Base-by-base conservation (phyloP, 495 filamentous ascomycete species). In the Penicillium verhagenii region DNA sequence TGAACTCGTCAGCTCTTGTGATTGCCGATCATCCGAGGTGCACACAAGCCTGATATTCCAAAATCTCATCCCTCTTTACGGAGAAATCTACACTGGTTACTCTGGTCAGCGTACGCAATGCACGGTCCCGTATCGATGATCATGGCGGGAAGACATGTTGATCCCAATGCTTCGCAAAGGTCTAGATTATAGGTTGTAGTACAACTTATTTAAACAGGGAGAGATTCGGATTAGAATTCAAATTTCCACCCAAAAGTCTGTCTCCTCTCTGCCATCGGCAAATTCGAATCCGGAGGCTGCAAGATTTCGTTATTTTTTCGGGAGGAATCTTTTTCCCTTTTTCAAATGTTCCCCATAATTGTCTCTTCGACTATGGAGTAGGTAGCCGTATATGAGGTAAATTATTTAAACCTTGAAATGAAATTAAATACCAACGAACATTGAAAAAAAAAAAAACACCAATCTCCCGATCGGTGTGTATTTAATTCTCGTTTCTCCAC, bases 81-180 rank as follows among this genome's bases (percentile, higher is more conserved):
- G n/a, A n/a, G n/a, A n/a, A n/a, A n/a, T n/a, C n/a, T n/a, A n/a
- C n/a, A n/a, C n/a, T 9, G 6, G 8, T 31, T 31, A 31, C 26
- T 50, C 31, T n/a, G 21, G 11, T 2, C 29, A 14, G 18, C 13
- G 35, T 26, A 24, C 20, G 35, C 18, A 1, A 29, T 51, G 37
- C 55, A 47, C 43, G 35, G 33, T 56, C 45, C 49, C 25, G 25
- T 33, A 43, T 38, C 19, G 45, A 31, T 38, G 58, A 60, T 60
- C 58, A 43, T 24, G 24, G 31, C n/a, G 29, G 20, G 42, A 45
- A 11, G 26, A 48, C 28, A 3, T 40, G 58, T 45, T 54, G 58
- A 57, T 61, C 58, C 1, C 39, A 61, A 57, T 51, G 53, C 50
- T 25, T n/a, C n/a, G 47, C 33, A 13, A 18, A 16, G 54, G 53